These are phyloP conservation scores for Nematocida major DNA, from an alignment of 371 early-diverging fungal species.

Conservation along the genomic window DNA sequence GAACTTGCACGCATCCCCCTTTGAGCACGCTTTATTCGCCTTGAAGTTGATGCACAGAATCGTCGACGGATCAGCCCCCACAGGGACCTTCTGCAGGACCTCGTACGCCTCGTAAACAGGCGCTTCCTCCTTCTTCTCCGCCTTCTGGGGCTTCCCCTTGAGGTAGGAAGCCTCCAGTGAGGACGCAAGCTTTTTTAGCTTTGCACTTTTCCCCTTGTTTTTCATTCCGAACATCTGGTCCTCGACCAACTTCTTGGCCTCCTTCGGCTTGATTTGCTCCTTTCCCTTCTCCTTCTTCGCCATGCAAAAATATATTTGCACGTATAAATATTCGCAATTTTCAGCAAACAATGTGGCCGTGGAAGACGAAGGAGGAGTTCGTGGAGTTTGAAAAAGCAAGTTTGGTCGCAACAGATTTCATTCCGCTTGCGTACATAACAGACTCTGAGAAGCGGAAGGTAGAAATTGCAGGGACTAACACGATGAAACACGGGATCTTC, in stretches of 20 bases:
- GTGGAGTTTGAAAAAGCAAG: background rate
- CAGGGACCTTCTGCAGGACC: slow-evolving; percentile 84
- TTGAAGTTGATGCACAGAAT: slow-evolving; percentile 79
- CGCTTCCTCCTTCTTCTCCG: slow-evolving; percentile 5
- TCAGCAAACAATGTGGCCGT: slow-evolving; percentile 23
- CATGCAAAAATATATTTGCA: slow-evolving; percentile 35
- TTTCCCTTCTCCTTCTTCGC: slow-evolving; percentile 47
- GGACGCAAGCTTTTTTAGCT: slow-evolving; percentile 46
- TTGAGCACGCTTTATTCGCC: slow-evolving; percentile 78
- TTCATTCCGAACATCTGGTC: slow-evolving; percentile 54
- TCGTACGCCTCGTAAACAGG: slow-evolving; percentile 63
- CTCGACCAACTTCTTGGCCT: slow-evolving; percentile 49
- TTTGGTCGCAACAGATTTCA: slow-evolving; percentile 3
- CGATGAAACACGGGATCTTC: background rate
- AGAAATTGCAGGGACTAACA: slow-evolving; percentile 31
- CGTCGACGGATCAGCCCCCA: slow-evolving; percentile 90
- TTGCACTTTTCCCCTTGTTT: slow-evolving; percentile 49
- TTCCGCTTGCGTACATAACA: slow-evolving; percentile 17
- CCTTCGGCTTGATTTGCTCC: slow-evolving; percentile 46
- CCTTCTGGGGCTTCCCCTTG: slow-evolving; percentile 22
- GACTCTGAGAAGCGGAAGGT: slow-evolving; percentile 1
- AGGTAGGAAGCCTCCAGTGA: slow-evolving; percentile 43
- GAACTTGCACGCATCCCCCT: slow-evolving; percentile 90
- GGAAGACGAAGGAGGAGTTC: slow-evolving; percentile 28
- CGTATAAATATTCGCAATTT: slow-evolving; percentile 9